Percentiles rank a stretch among this genome's conserved stretches.
phyloP scores from a whole-genome alignment of 2,329 filamentous ascomycete genomes.

The Botryosphaeria dothidea region DNA sequence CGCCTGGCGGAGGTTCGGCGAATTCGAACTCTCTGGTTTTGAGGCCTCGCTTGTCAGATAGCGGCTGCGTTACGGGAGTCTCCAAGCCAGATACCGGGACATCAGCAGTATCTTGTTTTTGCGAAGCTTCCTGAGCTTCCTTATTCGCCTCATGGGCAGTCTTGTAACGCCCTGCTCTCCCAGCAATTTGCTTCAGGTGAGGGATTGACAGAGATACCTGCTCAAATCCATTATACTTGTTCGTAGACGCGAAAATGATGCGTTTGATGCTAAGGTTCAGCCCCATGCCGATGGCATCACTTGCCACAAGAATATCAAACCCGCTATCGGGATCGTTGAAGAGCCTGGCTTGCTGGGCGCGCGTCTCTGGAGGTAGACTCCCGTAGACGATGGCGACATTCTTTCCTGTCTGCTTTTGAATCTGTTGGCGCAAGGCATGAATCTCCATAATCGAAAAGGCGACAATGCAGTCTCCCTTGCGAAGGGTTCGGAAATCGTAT shows the following conservation, averaged over 20 bases:
- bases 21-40: background rate
- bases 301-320: constrained; percentile 91
- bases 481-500: constrained; percentile 64
- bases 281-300: constrained; percentile 96
- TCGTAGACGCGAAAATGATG: constrained; percentile 77
- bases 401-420: constrained; percentile 74
- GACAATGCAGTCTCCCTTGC: constrained; percentile 90
- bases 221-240: constrained; percentile 67
- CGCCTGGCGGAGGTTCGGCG: constrained; percentile 48
- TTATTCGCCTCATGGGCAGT: constrained; percentile 62
- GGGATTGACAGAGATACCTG: constrained; percentile 65
- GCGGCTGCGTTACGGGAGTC: background rate
- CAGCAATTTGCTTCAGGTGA: constrained; percentile 92
- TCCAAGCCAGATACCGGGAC: background rate
- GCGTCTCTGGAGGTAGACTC: constrained; percentile 84
- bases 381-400: constrained; percentile 94
- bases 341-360: constrained; percentile 83
- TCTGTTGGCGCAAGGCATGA: constrained; percentile 74
- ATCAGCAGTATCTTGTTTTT: background rate
- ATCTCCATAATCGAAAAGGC: constrained; percentile 81
- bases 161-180: constrained; percentile 83
- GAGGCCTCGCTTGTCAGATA: background rate
- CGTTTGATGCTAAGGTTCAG: constrained; percentile 88
- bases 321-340: constrained; percentile 97
- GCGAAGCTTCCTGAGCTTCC: constrained; percentile 1